Evolutionary conservation across 2,329 filamentous ascomycete species (phyloP), one percentile per base, ranked within the genome.

Genomic region (Pseudogymnoascus sp.): DNA sequence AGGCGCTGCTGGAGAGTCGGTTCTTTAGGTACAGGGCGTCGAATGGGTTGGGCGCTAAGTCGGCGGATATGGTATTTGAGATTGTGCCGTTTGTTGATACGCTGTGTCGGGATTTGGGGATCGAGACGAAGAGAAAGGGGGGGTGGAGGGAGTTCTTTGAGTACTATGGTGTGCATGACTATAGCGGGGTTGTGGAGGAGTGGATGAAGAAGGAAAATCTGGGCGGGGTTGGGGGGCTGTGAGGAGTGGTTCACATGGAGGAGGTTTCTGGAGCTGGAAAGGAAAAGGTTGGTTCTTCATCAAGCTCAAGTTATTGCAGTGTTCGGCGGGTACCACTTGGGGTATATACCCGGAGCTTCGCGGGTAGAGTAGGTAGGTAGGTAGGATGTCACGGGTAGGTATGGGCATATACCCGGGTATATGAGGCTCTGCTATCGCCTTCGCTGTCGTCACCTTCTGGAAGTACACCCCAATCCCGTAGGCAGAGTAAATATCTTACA

Each of bases 31-130:
- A 85, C 81, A 80, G 89, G 31, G 89, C 89, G 67, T 84, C 86
- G 1, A 80, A 78, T 5, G 88, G 88, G 0, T 85, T 85, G 68
- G 88, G 88, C 1, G 77, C 77, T 44, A 79, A 78, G 70, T 79
- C 81, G 62, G 86, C 86, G 0, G 88, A 89, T 71, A 87, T 91
- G 68, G 85, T 90, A 14, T 92, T 92, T 70, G 90, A 93, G 72
- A 83, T 82, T 0, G 72, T 93, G 60, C 88, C 88, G 3, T 93
- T 90, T 62, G 72, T 90, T 12, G 89, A 92, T 73, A 69, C 86
- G 69, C 72, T 93, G 69, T 71, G 89, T 66, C 75, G 77, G 5
- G 89, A 93, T 71, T 69, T 91, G 64, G 87, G 84, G 0, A 73
- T 91, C 61, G 75, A 79, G 18, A 75, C 77, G 14, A 77, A 81